phyloP scores from a whole-genome alignment of 2,329 filamentous ascomycete genomes.

The Elsinoe fawcettii region DNA sequence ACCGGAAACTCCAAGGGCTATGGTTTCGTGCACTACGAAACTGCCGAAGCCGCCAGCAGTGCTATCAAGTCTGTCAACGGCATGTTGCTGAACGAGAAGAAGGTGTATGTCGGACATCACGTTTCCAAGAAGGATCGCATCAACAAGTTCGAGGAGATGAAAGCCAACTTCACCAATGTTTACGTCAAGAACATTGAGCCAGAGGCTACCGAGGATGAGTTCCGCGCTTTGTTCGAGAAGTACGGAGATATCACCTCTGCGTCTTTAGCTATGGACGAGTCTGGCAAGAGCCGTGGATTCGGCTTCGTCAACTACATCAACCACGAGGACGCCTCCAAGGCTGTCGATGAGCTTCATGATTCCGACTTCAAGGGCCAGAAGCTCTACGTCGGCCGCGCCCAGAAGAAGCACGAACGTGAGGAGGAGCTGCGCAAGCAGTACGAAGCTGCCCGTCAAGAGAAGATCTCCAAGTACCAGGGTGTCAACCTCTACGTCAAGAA shows the following conservation, averaged over 20 bases:
- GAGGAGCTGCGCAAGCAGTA: conserved; percentile 99
- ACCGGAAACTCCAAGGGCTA: conserved; percentile 95
- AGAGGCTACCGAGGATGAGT: conserved; percentile 86
- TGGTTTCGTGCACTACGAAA: conserved; percentile 99
- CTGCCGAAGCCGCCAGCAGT: conserved; percentile 88
- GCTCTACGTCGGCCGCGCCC: conserved; percentile 93
- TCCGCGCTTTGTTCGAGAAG: conserved; percentile 85
- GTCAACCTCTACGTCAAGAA: conserved; percentile 99
- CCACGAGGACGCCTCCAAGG: conserved; percentile 76
- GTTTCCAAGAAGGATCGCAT: conserved; percentile 99
- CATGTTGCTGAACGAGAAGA: conserved; percentile 99
- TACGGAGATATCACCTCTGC: conserved; percentile 93
- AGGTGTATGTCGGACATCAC: conserved; percentile 98
- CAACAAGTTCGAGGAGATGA: conserved; percentile 99
- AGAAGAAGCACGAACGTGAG: conserved; percentile 99
- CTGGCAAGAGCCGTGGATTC: conserved; percentile 89
- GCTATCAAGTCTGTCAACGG: conserved; percentile 99
- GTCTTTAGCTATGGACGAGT: conserved; percentile 90
- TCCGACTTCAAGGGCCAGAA: conserved; percentile 91
- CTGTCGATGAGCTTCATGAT: conserved; percentile 86
- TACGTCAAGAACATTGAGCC: conserved; percentile 96
- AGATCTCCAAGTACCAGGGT: conserved; percentile 98
- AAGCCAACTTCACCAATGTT: conserved; percentile 99
- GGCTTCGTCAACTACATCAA: conserved; percentile 91
- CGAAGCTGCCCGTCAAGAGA: conserved; percentile 93